Evolutionary conservation across 2,329 filamentous ascomycete species (phyloP).

Genomic region (Aspergillus sp.): DNA sequence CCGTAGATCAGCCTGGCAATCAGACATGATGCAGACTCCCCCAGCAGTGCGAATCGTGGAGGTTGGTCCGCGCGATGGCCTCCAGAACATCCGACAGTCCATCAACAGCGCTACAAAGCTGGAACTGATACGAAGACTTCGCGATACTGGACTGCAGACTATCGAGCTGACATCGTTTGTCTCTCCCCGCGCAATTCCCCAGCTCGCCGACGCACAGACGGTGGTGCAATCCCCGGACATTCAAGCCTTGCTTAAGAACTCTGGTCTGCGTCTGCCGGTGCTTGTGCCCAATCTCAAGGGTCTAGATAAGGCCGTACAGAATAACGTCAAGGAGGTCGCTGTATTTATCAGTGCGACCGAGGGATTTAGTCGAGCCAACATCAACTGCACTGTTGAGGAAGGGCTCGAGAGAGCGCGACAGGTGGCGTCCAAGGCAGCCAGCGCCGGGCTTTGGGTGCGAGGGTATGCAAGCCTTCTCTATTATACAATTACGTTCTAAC

Average conservation of each 20-base stretch:
- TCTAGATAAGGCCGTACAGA: constrained; percentile 57
- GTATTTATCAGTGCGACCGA: constrained; percentile 46
- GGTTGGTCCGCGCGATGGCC: constrained; percentile 80
- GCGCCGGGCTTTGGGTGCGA: constrained; percentile 33
- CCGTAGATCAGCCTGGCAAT: neutral
- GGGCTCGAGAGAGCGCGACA: constrained; percentile 34
- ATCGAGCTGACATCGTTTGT: constrained; percentile 86
- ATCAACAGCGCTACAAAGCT: constrained; percentile 74
- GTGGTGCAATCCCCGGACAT: constrained; percentile 19
- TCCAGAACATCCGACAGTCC: constrained; percentile 77
- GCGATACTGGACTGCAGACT: constrained; percentile 65
- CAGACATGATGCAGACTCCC: neutral
- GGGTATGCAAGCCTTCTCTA: constrained; percentile 21
- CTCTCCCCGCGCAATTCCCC: constrained; percentile 79
- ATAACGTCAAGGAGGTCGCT: constrained; percentile 39
- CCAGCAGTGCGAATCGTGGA: constrained; percentile 64
- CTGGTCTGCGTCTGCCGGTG: constrained; percentile 35
- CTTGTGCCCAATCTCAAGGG: constrained; percentile 44
- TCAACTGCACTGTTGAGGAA: constrained; percentile 42
- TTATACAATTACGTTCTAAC: neutral
- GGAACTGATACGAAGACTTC: constrained; percentile 69
- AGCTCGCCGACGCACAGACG: constrained; percentile 53
- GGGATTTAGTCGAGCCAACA: constrained; percentile 45
- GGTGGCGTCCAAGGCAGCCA: constrained; percentile 31
- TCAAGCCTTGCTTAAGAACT: constrained; percentile 55